phyloP scores from a whole-genome alignment of 192 early-diverging fungal genomes.

The Spinellus fusiger region DNA sequence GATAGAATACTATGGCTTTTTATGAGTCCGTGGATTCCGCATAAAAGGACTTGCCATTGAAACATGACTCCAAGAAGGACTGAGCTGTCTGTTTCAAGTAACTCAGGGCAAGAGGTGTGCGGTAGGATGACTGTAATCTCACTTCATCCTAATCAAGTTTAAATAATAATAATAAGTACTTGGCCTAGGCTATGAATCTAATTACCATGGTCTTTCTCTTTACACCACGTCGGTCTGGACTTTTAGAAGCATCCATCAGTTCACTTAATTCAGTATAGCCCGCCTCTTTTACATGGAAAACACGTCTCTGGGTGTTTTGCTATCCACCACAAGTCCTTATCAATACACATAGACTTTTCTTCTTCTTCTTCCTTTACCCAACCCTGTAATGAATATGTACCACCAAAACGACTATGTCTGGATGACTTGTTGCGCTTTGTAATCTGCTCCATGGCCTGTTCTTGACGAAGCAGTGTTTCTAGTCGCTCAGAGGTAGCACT shows the following conservation, averaged over 20 bases:
- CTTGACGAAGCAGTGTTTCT: conserved; percentile 7
- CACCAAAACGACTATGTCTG: conserved; percentile 64
- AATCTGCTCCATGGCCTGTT: not conserved
- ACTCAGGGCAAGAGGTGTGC: not conserved
- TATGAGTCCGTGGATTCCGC: not conserved
- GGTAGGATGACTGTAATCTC: conserved; percentile 1
- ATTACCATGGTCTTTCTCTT: conserved; percentile 31
- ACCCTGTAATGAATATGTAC: conserved; percentile 50
- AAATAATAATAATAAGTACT: not conserved
- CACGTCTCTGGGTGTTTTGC: conserved; percentile 33
- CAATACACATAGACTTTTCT: not conserved
- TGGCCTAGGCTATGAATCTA: not conserved
- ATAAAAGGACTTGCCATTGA: conserved; percentile 34
- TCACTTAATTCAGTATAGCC: conserved; percentile 26
- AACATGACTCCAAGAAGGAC: conserved; percentile 35
- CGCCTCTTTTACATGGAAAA: conserved; percentile 36
- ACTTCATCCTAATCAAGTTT: conserved; percentile 6
- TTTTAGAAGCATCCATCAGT: conserved; percentile 32
- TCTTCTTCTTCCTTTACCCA: conserved; percentile 28
- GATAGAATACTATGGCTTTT: conserved; percentile 25
- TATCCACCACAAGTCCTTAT: not conserved
- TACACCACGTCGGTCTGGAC: conserved; percentile 19
- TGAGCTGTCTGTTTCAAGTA: conserved; percentile 23
- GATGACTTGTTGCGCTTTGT: conserved; percentile 6
- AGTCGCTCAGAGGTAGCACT: conserved; percentile 24